A percentile compares a stretch with the other conserved stretches of the same genome.
phyloP scores from a whole-genome alignment of 2,329 filamentous ascomycete genomes.

The Hirsutella rhossiliensis region DNA sequence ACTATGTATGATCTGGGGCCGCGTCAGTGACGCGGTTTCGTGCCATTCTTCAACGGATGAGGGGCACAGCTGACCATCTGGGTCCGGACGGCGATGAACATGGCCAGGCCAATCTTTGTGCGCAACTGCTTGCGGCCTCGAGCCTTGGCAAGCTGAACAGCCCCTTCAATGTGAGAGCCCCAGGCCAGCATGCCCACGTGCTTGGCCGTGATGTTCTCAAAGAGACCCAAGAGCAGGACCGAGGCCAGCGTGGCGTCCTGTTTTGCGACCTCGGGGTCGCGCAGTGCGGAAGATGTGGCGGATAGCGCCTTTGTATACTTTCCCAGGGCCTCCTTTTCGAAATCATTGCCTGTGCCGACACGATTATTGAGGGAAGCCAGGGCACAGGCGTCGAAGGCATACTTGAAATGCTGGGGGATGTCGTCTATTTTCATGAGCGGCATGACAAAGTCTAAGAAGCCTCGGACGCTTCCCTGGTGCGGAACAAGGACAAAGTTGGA shows the following conservation, averaged over 20 bases:
- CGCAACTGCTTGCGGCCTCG: conserved; percentile 42
- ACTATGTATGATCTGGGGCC: conserved; percentile 40
- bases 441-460: conserved; percentile 47
- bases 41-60: not conserved
- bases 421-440: conserved; percentile 37
- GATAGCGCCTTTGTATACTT: conserved; percentile 44
- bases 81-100: conserved; percentile 48
- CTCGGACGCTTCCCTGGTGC: conserved; percentile 33
- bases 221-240: conserved; percentile 47
- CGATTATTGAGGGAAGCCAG: conserved; percentile 45
- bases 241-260: conserved; percentile 47
- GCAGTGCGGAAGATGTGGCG: conserved; percentile 38
- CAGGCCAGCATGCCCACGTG: conserved; percentile 43
- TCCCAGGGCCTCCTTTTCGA: conserved; percentile 28
- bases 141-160: conserved; percentile 47
- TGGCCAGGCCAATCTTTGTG: conserved; percentile 37
- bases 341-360: conserved; percentile 18
- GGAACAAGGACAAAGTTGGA: conserved; percentile 48
- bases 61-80: conserved; percentile 36
- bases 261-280: conserved; percentile 33
- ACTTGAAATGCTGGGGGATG: conserved; percentile 33
- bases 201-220: conserved; percentile 46
- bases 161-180: conserved; percentile 53
- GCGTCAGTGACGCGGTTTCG: not conserved
- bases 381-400: conserved; percentile 48